phyloP scores from a whole-genome alignment of 805 yeast species.

The Wickerhamomyces strasburgensis region DNA sequence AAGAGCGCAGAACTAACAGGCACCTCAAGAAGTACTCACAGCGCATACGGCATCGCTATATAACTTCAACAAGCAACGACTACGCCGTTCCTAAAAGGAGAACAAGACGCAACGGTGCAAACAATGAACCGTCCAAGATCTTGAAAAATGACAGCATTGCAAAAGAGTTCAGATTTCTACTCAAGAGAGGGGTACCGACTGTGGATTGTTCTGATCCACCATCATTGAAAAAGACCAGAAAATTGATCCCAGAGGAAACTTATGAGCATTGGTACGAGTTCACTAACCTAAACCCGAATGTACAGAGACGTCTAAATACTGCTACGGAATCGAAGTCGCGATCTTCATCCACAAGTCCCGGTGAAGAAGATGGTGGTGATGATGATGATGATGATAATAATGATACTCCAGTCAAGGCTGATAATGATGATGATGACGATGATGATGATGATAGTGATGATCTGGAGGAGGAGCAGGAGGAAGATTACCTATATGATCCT shows the following conservation, averaged over 20 bases:
- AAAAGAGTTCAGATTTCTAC: no score
- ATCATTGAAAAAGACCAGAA: neutral
- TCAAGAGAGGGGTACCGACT: neutral
- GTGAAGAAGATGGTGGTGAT: slow-evolving; percentile 1
- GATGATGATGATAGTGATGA: neutral
- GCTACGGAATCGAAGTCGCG: neutral
- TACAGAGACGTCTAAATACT: slow-evolving; percentile 1
- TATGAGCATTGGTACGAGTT: slow-evolving; percentile 23
- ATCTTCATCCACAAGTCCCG: neutral
- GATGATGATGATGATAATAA: slow-evolving; percentile 4
- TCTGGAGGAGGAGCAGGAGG: neutral
- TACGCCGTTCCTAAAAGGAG: neutral
- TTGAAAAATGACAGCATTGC: no score
- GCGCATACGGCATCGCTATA: neutral
- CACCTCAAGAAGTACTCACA: neutral
- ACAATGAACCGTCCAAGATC: no score
- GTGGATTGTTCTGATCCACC: neutral
- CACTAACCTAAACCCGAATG: slow-evolving; percentile 8
- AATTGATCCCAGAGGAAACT: slow-evolving; percentile 17
- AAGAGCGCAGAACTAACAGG: neutral
- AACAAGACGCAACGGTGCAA: neutral
- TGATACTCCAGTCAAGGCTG: neutral
- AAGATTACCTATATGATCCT: no score
- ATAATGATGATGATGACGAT: slow-evolving; percentile 1
- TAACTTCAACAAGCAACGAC: neutral